These are phyloP conservation scores for Pestalotiopsis sp. DNA, from an alignment of 2,329 filamentous ascomycete species.

Conservation along the genomic window DNA sequence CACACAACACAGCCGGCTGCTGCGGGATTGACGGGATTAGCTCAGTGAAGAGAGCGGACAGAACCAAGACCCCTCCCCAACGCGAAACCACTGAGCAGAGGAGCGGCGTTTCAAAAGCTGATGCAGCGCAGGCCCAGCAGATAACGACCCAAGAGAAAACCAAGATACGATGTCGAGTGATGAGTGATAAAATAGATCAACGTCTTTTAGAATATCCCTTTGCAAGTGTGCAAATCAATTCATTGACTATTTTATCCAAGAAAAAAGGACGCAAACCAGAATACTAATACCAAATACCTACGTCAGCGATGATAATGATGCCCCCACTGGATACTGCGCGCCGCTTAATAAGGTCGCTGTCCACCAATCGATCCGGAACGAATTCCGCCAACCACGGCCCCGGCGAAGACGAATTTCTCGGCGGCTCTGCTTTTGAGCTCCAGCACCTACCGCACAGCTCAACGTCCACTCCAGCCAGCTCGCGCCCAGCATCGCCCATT, in stretches of 20 bases:
- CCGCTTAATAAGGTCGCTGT: conserved; percentile 14
- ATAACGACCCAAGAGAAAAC: neutral
- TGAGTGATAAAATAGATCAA: neutral
- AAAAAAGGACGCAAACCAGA: neutral
- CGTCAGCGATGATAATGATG: conserved; percentile 6
- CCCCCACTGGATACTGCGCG: neutral
- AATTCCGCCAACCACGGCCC: conserved; percentile 2
- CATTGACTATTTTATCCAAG: neutral
- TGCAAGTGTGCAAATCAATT: neutral
- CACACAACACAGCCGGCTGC: neutral
- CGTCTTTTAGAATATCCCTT: neutral
- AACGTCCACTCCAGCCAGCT: neutral
- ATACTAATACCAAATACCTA: conserved; percentile 5
- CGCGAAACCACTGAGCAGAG: conserved; percentile 2
- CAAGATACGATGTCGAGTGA: neutral
- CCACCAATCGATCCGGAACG: conserved; percentile 3
- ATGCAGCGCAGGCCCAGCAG: neutral
- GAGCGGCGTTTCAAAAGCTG: conserved; percentile 1
- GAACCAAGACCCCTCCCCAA: neutral
- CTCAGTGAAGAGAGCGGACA: neutral
- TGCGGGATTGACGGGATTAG: neutral
- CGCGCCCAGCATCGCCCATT: neutral
- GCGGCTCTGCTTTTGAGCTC: conserved; percentile 17
- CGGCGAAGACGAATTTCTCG: conserved; percentile 16
- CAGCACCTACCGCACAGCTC: conserved; percentile 10